Evolutionary conservation across 1,284 basidiomycete genomes (phyloP).

Genomic region (Microbotryum silenes-acaulis): DNA sequence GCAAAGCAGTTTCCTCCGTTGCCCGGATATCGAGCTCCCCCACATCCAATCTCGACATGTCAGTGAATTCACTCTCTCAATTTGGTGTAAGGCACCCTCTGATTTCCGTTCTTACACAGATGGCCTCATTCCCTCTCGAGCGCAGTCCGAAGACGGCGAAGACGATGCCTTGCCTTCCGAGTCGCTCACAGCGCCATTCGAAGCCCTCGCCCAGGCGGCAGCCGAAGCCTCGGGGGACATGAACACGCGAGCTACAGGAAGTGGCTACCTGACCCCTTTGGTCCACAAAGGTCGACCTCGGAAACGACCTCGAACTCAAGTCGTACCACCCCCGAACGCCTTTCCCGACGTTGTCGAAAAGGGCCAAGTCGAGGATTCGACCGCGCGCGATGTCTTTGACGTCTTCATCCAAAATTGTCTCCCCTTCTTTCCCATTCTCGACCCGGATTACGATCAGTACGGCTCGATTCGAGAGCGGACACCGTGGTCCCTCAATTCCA

Average conservation of each 20-base stretch:
- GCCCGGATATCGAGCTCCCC: slow-evolving; percentile 12
- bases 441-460: slow-evolving; percentile 10
- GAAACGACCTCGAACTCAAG: slow-evolving; percentile 1
- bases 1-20: slow-evolving; percentile 5
- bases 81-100: not conserved
- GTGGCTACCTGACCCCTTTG: not conserved
- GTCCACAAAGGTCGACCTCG: not conserved
- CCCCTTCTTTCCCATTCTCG: slow-evolving; percentile 15
- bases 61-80: not conserved
- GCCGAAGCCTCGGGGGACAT: slow-evolving; percentile 2
- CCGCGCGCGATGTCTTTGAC: slow-evolving; percentile 2
- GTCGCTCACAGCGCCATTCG: slow-evolving; percentile 14
- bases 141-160: slow-evolving; percentile 9
- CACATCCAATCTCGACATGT: slow-evolving; percentile 16
- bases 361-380: slow-evolving; percentile 2
- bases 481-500: slow-evolving; percentile 10
- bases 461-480: slow-evolving; percentile 6
- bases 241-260: not conserved
- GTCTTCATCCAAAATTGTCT: slow-evolving; percentile 7
- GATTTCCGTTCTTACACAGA: not conserved
- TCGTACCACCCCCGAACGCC: slow-evolving; percentile 12
- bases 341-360: slow-evolving; percentile 13
- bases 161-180: slow-evolving; percentile 4
- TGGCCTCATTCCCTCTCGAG: slow-evolving; percentile 7
- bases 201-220: slow-evolving; percentile 15